Conservation (phyloP, 306 rosid genomes). For the Vicia sativa region DNA sequence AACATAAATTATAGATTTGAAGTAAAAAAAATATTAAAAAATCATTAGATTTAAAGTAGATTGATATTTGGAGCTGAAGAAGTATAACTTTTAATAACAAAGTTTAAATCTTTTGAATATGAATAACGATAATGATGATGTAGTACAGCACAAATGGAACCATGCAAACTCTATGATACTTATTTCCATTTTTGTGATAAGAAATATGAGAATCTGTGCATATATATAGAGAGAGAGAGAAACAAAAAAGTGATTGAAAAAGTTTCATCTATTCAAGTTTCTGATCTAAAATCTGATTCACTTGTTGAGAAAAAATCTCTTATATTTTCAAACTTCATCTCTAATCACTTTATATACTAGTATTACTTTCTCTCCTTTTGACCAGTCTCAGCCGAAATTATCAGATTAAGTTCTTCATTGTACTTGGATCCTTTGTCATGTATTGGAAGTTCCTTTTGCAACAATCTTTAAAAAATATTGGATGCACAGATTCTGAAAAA, state of each 20-base stretch:
- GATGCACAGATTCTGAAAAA: too few relatives aligned
- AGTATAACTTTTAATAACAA: too few relatives aligned
- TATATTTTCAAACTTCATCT: neutral
- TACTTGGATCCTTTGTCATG: too few relatives aligned
- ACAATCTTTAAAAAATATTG: too few relatives aligned
- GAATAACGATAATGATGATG: too few relatives aligned
- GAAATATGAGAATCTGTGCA: constrained; percentile 40
- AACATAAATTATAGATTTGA: too few relatives aligned
- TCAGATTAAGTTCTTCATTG: too few relatives aligned
- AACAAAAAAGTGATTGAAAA: neutral
- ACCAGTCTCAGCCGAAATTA: neutral
- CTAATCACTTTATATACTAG: neutral
- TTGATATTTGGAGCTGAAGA: too few relatives aligned
- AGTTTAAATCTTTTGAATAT: too few relatives aligned
- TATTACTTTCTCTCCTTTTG: neutral
- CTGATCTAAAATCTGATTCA: neutral
- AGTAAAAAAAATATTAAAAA: too few relatives aligned
- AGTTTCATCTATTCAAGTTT: constrained; percentile 22
- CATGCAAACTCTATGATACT: neutral
- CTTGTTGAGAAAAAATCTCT: constrained; percentile 27
- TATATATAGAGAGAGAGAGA: neutral
- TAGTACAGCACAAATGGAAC: neutral
- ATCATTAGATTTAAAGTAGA: too few relatives aligned
- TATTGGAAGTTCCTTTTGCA: too few relatives aligned
- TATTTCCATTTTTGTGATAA: constrained; percentile 40